phyloP scores from a whole-genome alignment of 768 basidiomycete species.

The Suillus lakei region DNA sequence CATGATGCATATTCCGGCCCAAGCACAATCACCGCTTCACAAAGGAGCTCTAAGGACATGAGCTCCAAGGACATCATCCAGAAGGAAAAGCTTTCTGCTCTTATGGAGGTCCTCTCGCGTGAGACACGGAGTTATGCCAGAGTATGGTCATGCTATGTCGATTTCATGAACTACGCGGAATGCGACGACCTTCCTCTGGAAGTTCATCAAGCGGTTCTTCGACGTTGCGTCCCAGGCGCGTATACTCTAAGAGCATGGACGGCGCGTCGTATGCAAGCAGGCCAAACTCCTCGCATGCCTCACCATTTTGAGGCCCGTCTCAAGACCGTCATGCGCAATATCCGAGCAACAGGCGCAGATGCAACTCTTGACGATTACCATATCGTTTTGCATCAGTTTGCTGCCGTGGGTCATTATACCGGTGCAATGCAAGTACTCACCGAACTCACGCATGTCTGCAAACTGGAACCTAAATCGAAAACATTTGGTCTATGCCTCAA shows the following conservation, averaged over 20 bases:
- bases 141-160: slow-evolving; percentile 71
- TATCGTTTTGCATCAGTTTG: slow-evolving; percentile 75
- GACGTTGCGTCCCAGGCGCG: slow-evolving; percentile 61
- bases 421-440: slow-evolving; percentile 65
- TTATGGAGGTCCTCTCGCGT: slow-evolving; percentile 35
- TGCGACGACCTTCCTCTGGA: slow-evolving; percentile 60
- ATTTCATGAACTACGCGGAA: slow-evolving; percentile 54
- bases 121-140: slow-evolving; percentile 45
- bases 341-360: slow-evolving; percentile 52
- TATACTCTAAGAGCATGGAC: slow-evolving; percentile 48
- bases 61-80: slow-evolving; percentile 11
- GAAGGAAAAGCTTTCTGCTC: slow-evolving; percentile 32
- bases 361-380: slow-evolving; percentile 69
- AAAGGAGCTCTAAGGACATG: slow-evolving; percentile 6
- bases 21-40: slow-evolving; percentile 3
- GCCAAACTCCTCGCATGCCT: slow-evolving; percentile 40
- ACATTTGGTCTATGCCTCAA: slow-evolving; percentile 71
- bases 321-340: slow-evolving; percentile 70
- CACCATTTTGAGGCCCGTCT: slow-evolving; percentile 72
- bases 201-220: slow-evolving; percentile 71
- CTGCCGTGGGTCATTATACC: slow-evolving; percentile 70
- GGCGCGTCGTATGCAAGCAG: slow-evolving; percentile 45
- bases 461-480: slow-evolving; percentile 51
- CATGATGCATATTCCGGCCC: slow-evolving; percentile 5
- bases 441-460: slow-evolving; percentile 51